Conservation (phyloP, 2,329 filamentous ascomycete genomes). For the Drechslerella stenobrocha region DNA sequence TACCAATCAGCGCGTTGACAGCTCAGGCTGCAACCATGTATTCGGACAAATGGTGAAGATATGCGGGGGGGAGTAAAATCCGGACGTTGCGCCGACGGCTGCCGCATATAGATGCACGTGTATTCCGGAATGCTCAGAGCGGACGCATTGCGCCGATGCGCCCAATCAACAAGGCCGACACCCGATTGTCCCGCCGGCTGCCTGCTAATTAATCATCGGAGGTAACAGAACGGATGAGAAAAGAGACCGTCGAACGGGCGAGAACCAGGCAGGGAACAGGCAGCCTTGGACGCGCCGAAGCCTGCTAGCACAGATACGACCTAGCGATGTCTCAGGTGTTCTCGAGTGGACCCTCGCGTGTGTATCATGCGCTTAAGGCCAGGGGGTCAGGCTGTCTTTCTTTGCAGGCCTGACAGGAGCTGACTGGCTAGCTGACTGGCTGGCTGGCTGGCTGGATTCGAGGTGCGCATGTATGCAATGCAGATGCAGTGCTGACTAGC, state of each 20-base stretch:
- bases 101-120: not conserved
- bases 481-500: not conserved
- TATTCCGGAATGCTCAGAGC: no score
- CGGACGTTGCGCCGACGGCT: conserved; percentile 3
- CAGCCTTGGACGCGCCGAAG: conserved; percentile 9
- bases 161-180: no score
- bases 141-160: no score
- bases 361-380: conserved; percentile 40
- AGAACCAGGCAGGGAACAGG: conserved; percentile 33
- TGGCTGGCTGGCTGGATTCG: no score
- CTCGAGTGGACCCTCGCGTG: conserved; percentile 23
- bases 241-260: conserved; percentile 24
- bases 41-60: conserved; percentile 18
- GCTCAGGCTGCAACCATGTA: conserved; percentile 13
- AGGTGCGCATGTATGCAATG: not conserved
- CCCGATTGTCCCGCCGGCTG: conserved; percentile 10
- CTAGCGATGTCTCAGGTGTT: conserved; percentile 43
- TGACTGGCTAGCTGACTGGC: no score
- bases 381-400: not conserved
- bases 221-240: conserved; percentile 14
- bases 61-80: no score
- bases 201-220: conserved; percentile 30
- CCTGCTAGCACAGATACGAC: conserved; percentile 11
- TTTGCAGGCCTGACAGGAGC: conserved; percentile 3
- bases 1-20: not conserved